A percentile compares a stretch with the other conserved stretches of the same genome.
Conservation (phyloP, 2,329 filamentous ascomycete species). For the Penicillium frequentans region DNA sequence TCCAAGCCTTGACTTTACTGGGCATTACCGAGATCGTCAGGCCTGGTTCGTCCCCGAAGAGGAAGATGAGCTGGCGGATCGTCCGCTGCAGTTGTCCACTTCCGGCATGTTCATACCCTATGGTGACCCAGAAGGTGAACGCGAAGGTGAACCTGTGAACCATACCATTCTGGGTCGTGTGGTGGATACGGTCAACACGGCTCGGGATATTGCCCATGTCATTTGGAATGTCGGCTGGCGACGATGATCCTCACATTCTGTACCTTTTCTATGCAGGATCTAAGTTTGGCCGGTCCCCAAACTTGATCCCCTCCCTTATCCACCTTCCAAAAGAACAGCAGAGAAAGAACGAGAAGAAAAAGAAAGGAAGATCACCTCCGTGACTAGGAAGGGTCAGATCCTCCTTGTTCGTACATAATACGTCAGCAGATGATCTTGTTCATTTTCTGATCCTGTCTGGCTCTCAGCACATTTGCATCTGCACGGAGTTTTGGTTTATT, state of each 20-base stretch:
- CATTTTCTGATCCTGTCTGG: neutral
- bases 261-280: neutral
- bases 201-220: slow-evolving; percentile 63
- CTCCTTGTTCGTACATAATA: neutral
- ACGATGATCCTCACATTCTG: slow-evolving; percentile 37
- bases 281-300: slow-evolving; percentile 1
- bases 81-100: slow-evolving; percentile 71
- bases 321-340: neutral
- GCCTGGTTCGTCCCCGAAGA: slow-evolving; percentile 41
- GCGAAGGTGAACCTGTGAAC: slow-evolving; percentile 66
- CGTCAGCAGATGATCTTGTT: neutral
- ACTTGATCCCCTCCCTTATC: neutral
- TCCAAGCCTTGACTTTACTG: slow-evolving; percentile 43
- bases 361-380: neutral
- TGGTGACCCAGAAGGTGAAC: slow-evolving; percentile 61
- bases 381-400: neutral
- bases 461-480: slow-evolving; percentile 1
- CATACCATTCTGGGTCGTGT: slow-evolving; percentile 73
- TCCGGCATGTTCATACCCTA: slow-evolving; percentile 88
- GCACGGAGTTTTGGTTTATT: neutral
- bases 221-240: slow-evolving; percentile 68
- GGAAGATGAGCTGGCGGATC: slow-evolving; percentile 55
- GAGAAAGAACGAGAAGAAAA: neutral
- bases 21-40: slow-evolving; percentile 21
- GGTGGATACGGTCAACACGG: slow-evolving; percentile 72